Conservation (phyloP, 345 rosid genomes). For the Ceriops zippeliana region DNA sequence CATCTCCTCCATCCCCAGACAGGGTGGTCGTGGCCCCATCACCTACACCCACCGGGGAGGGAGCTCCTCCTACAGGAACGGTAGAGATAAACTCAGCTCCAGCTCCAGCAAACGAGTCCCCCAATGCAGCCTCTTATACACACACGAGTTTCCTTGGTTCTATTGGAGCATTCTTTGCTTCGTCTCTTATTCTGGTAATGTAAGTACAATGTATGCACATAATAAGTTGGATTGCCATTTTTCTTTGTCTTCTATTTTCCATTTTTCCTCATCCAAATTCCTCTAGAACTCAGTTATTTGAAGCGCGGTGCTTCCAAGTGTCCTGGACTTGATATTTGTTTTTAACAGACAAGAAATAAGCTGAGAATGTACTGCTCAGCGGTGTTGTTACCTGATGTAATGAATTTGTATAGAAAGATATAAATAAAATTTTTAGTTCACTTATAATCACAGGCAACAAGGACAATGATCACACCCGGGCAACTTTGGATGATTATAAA, state of each 20-base stretch:
- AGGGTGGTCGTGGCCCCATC: constrained; percentile 23
- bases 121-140: constrained; percentile 31
- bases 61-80: constrained; percentile 42
- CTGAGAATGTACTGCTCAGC: constrained; percentile 5
- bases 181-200: constrained; percentile 33
- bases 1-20: constrained; percentile 31
- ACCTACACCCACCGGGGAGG: constrained; percentile 38
- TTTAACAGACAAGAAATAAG: constrained; percentile 18
- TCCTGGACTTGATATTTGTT: constrained; percentile 14
- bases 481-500: too few relatives aligned
- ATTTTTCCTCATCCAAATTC: background rate
- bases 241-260: background rate
- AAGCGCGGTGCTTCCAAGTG: background rate
- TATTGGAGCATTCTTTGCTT: constrained; percentile 49
- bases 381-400: constrained; percentile 17
- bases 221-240: background rate
- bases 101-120: constrained; percentile 35
- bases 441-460: too few relatives aligned
- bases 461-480: too few relatives aligned
- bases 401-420: constrained; percentile 14
- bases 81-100: constrained; percentile 48
- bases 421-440: constrained; percentile 15
- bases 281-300: constrained; percentile 8
- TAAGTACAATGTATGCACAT: background rate
- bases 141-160: constrained; percentile 26